Conservation (phyloP, 2,329 filamentous ascomycete genomes). For the Helicocarpus griseus region DNA sequence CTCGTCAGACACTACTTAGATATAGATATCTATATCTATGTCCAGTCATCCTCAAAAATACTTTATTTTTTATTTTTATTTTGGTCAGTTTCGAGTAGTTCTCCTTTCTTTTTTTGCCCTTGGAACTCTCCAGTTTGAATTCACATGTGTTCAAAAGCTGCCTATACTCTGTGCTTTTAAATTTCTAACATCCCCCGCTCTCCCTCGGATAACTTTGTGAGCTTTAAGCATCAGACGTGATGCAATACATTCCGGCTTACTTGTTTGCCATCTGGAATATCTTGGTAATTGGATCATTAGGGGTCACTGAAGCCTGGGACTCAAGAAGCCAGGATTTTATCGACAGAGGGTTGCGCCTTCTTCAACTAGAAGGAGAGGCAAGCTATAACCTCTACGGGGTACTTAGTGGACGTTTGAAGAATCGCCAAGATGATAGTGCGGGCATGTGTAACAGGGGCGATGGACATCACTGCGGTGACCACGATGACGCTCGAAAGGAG, state of each 20-base stretch:
- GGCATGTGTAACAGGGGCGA: not conserved
- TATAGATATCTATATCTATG: not conserved
- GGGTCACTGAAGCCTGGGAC: not conserved
- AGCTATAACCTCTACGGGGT: slow-evolving; percentile 4
- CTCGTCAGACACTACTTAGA: not conserved
- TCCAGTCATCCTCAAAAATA: not conserved
- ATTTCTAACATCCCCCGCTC: not conserved
- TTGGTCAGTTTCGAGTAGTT: too few species aligned
- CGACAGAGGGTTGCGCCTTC: slow-evolving; percentile 4
- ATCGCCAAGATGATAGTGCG: not conserved
- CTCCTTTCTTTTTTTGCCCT: not conserved
- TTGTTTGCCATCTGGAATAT: not conserved
- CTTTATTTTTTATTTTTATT: not conserved
- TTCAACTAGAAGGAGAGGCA: slow-evolving; percentile 9
- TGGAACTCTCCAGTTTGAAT: not conserved
- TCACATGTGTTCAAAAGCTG: too few species aligned
- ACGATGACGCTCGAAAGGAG: not conserved
- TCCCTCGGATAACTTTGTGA: not conserved
- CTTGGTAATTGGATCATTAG: not conserved
- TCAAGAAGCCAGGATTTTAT: not conserved
- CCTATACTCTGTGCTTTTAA: too few species aligned
- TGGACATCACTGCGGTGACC: not conserved
- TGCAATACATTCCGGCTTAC: not conserved
- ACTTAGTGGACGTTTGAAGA: not conserved
- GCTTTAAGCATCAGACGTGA: not conserved